Conservation (phyloP, 176 grass and related monocot species). For the Eleusine coracana region DNA sequence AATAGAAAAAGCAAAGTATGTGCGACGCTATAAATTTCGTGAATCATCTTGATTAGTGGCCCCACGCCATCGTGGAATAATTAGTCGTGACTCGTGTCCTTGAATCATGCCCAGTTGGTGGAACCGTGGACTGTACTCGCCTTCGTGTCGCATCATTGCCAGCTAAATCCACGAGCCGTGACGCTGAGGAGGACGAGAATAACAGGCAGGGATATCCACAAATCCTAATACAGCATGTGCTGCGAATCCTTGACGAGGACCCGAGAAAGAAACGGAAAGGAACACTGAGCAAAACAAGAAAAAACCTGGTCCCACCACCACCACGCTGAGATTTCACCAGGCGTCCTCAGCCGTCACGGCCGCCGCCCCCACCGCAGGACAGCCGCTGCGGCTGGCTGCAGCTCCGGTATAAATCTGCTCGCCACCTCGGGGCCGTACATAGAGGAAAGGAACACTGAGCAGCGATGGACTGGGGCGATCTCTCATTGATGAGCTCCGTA, state of each 20-base stretch:
- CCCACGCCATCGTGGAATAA: too few species aligned
- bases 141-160: too few species aligned
- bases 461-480: conserved; percentile 16
- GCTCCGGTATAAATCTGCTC: background rate
- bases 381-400: background rate
- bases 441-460: conserved; percentile 11
- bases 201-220: too few species aligned
- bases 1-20: too few species aligned
- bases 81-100: too few species aligned
- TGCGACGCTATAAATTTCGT: too few species aligned
- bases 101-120: too few species aligned
- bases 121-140: too few species aligned
- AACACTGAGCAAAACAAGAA: background rate
- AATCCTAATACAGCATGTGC: background rate
- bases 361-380: background rate
- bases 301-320: background rate
- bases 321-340: background rate
- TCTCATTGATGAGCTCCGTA: conserved; percentile 41
- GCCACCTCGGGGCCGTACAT: background rate
- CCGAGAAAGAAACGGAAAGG: background rate
- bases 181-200: too few species aligned
- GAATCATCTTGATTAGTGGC: too few species aligned
- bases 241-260: background rate
- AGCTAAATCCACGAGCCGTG: too few species aligned
- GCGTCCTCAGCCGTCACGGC: background rate